A percentile compares a stretch with the other conserved stretches of the same genome.
These are phyloP conservation scores for Hanseniaspora lachancei DNA, from an alignment of 805 yeast species.

Conservation along the genomic window DNA sequence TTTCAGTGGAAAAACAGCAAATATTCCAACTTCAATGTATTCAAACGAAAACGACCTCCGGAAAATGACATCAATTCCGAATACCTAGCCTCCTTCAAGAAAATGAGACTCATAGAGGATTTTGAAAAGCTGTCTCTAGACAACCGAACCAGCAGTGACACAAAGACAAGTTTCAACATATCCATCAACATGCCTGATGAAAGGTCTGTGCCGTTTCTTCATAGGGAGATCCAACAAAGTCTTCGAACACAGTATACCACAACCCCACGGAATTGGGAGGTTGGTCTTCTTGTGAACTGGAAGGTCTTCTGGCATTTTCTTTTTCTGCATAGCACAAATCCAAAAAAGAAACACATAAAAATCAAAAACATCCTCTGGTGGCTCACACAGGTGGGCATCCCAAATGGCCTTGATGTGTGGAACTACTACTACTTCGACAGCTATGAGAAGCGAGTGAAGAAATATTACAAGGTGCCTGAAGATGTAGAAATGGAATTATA, in stretches of 20 bases:
- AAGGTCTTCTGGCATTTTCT: neutral
- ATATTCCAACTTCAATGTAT: neutral
- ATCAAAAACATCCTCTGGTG: neutral
- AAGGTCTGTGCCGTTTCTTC: neutral
- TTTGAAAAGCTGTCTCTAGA: constrained; percentile 23
- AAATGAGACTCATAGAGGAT: constrained; percentile 24
- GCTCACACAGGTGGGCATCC: neutral
- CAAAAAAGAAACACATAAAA: neutral
- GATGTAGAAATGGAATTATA: constrained; percentile 12
- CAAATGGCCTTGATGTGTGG: neutral
- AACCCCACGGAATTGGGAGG: neutral
- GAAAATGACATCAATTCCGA: constrained; percentile 10
- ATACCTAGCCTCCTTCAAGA: constrained; percentile 25
- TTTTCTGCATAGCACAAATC: neutral
- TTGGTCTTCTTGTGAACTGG: neutral
- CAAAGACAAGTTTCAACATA: neutral
- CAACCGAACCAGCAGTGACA: neutral
- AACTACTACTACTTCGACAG: constrained; percentile 1
- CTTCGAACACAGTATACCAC: neutral
- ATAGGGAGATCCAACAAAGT: neutral
- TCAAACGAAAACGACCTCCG: neutral
- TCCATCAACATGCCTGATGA: constrained; percentile 4
- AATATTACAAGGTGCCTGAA: neutral
- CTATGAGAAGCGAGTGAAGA: neutral
- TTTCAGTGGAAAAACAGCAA: neutral